Evolutionary conservation across 345 rosid species (phyloP).

Genomic region (Raphanus sativus): DNA sequence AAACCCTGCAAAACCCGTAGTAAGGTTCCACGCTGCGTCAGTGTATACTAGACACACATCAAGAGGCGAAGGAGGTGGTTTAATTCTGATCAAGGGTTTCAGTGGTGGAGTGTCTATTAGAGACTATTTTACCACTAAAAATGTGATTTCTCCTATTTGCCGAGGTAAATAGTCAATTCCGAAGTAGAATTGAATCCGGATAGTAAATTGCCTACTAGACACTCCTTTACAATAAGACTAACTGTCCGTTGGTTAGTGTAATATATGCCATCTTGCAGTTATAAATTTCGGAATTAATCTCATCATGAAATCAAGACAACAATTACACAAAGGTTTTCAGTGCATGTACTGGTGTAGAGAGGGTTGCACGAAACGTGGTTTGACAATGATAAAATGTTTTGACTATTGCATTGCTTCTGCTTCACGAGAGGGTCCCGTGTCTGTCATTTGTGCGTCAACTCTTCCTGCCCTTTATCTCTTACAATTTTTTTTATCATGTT

Average conservation of each 20-base stretch:
- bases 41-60: too few species aligned
- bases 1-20: too few species aligned
- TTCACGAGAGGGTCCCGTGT: neutral
- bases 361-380: slow-evolving; percentile 5
- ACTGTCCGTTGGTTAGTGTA: neutral
- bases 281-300: neutral
- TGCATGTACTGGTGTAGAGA: neutral
- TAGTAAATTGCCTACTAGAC: too few species aligned
- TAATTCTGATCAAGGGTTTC: too few species aligned
- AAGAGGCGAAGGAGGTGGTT: too few species aligned
- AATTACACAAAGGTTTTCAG: neutral
- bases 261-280: neutral
- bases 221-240: too few species aligned
- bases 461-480: neutral
- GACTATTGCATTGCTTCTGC: slow-evolving; percentile 21
- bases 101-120: too few species aligned
- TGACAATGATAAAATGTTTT: slow-evolving; percentile 25
- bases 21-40: too few species aligned
- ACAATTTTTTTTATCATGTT: neutral
- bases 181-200: too few species aligned
- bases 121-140: too few species aligned
- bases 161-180: too few species aligned
- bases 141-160: too few species aligned
- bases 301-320: neutral
- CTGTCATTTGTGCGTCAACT: slow-evolving; percentile 10